Evolutionary conservation across 352 stramenopile genomes (phyloP), one percentile per base, ranked within the genome.

Genomic region (Phytophthora pseudosyringae): DNA sequence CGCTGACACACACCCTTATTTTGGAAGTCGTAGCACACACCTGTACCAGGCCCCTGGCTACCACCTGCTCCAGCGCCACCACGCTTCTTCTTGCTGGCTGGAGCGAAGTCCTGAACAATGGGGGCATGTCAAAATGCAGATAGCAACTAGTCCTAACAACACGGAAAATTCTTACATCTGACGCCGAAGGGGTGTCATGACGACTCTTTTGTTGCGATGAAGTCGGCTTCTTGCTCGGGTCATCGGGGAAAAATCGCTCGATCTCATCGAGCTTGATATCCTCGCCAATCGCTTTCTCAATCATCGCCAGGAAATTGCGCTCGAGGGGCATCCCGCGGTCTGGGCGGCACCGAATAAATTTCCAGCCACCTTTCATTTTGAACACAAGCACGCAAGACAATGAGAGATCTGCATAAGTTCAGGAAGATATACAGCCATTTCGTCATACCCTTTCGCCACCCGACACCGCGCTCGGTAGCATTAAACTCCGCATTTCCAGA

Each of bases 21-120:
- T 61, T 95, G 88, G 41, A 95, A 95, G 32, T 95, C 88, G 60
- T 95, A 95, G 59, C 88, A 95, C 31, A 95, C 88, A 38, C 88
- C 88, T 36, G 83, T 91, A 40, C 88, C 86, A 40, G 81, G 53
- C 3, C 60, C 73, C 71, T 83, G 67, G 26, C 44, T 41, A 18
- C 63, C 71, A 44, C 71, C 65, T 50, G 68, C 51, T 26, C 69
- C 63, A 43, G 59, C 36, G 3, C 57, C 57, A 4, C 77, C 65
- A 48, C 81, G 80, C 65, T 91, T 94, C 59, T 93, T 94, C 70
- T 90, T 94, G 38, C 44, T 74, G 12, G 74, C 58, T 31, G 74
- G 78, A 8, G 64, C 62, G 35, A 86, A 89, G 0, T 91, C 84
- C 81, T 93, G 47, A 25, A 21, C 15, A 21, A n/a, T 39, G 4